Evolutionary conservation across 176 grass and related monocot genomes (phyloP).

Genomic region (Lolium perenne): DNA sequence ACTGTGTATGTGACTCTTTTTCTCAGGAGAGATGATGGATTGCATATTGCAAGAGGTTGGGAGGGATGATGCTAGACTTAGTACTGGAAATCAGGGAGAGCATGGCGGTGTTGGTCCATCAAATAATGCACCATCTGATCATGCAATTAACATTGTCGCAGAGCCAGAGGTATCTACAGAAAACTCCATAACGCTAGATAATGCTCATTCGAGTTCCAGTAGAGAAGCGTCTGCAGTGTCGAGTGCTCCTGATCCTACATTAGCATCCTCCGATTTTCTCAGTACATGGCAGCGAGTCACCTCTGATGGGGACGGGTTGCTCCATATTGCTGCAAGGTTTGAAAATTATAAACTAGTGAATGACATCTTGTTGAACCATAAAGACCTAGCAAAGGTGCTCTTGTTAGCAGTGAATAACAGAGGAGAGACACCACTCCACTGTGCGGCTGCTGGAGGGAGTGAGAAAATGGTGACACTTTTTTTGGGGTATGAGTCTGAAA

Average conservation of each 20-base stretch:
- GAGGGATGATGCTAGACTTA: background rate
- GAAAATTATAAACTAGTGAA: no score
- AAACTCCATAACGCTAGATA: no score
- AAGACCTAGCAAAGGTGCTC: fast-evolving
- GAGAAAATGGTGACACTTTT: background rate
- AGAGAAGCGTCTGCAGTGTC: background rate
- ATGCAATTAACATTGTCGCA: background rate
- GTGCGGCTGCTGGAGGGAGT: background rate
- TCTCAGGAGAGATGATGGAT: background rate
- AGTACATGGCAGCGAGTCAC: background rate
- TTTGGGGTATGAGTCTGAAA: no score
- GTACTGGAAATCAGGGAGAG: background rate
- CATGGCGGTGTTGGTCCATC: no score
- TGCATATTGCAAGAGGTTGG: background rate
- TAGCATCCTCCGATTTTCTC: background rate
- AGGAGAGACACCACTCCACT: background rate
- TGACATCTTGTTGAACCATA: fast-evolving
- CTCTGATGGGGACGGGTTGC: background rate
- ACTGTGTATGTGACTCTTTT: background rate
- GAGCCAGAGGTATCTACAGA: background rate
- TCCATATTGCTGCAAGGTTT: background rate
- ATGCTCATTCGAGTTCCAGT: background rate
- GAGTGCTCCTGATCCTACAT: background rate
- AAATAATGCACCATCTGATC: background rate
- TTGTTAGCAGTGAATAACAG: background rate